A percentile compares a stretch with the other conserved stretches of the same genome.
Conservation (phyloP, 345 rosid species). For the Geranium rotundifolium region DNA sequence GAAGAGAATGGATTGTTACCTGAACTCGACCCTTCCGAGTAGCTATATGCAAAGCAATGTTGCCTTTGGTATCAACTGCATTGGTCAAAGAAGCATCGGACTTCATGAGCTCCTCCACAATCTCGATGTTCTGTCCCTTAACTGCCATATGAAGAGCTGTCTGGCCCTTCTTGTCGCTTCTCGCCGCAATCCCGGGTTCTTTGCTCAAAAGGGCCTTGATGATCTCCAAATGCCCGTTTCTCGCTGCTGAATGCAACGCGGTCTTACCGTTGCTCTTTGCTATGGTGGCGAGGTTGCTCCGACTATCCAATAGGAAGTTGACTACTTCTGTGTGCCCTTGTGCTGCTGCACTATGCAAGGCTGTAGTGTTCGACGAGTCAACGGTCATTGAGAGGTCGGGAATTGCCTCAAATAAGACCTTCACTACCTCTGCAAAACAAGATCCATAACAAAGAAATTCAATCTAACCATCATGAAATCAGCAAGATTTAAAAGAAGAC, state of each 20-base stretch:
- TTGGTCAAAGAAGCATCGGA: slow-evolving; percentile 42
- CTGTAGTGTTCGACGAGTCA: slow-evolving; percentile 66
- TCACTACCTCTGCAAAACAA: slow-evolving; percentile 41
- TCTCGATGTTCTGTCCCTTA: slow-evolving; percentile 57
- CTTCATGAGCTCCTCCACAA: slow-evolving; percentile 44
- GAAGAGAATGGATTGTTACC: slow-evolving; percentile 25
- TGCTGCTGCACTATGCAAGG: slow-evolving; percentile 70
- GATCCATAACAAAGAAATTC: background rate
- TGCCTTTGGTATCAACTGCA: slow-evolving; percentile 63
- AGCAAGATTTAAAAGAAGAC: background rate
- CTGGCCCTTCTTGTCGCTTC: slow-evolving; percentile 72
- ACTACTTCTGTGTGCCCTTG: slow-evolving; percentile 72
- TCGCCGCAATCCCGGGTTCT: slow-evolving; percentile 42
- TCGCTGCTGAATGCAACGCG: slow-evolving; percentile 72
- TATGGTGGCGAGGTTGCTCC: slow-evolving; percentile 42
- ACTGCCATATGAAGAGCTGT: slow-evolving; percentile 91
- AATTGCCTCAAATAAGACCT: slow-evolving; percentile 48
- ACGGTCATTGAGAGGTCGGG: slow-evolving; percentile 64
- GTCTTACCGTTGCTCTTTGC: slow-evolving; percentile 73
- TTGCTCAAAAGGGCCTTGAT: slow-evolving; percentile 48
- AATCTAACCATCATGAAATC: background rate
- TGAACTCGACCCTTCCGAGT: slow-evolving; percentile 54
- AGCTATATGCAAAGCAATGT: slow-evolving; percentile 74
- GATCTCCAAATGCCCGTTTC: slow-evolving; percentile 75
- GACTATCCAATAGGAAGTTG: slow-evolving; percentile 47